These are phyloP conservation scores for Leishmania tropica DNA, from an alignment of 208 protist species.

Conservation along the genomic window DNA sequence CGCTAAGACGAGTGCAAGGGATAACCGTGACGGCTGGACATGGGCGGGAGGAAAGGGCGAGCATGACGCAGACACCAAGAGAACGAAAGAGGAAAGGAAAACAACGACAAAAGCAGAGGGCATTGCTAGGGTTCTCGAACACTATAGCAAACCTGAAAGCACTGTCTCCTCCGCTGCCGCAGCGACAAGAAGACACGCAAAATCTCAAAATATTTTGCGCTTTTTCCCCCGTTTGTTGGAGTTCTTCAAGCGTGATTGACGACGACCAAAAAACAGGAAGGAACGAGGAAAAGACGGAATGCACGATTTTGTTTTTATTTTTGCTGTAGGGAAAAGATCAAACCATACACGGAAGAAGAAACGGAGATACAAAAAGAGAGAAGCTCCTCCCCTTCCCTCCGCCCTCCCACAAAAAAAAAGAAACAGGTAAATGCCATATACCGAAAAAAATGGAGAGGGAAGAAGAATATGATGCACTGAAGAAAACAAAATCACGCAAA, in stretches of 20 bases:
- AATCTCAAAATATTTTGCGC: no score
- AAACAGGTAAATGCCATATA: constrained; percentile 20
- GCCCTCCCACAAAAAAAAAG: background rate
- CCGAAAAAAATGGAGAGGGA: background rate
- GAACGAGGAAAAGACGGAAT: background rate
- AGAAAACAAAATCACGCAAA: background rate
- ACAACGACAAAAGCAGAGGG: background rate
- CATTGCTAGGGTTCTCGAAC: background rate
- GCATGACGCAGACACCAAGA: background rate
- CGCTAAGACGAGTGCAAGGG: background rate
- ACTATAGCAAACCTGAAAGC: background rate
- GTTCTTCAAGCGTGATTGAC: background rate
- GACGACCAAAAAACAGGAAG: background rate
- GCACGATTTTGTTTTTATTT: background rate
- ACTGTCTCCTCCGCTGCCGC: background rate
- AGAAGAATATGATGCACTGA: background rate
- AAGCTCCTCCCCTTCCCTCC: background rate
- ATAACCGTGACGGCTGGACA: background rate
- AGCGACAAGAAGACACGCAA: background rate
- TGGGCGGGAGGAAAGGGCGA: background rate
- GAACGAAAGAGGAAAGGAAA: background rate
- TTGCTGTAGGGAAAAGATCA: constrained; percentile 7
- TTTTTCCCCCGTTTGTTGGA: background rate
- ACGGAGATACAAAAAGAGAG: constrained; percentile 1
- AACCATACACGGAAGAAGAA: background rate